These are phyloP conservation scores for Phialocephala sp. DNA, from an alignment of 2,329 filamentous ascomycete species.

Conservation along the genomic window DNA sequence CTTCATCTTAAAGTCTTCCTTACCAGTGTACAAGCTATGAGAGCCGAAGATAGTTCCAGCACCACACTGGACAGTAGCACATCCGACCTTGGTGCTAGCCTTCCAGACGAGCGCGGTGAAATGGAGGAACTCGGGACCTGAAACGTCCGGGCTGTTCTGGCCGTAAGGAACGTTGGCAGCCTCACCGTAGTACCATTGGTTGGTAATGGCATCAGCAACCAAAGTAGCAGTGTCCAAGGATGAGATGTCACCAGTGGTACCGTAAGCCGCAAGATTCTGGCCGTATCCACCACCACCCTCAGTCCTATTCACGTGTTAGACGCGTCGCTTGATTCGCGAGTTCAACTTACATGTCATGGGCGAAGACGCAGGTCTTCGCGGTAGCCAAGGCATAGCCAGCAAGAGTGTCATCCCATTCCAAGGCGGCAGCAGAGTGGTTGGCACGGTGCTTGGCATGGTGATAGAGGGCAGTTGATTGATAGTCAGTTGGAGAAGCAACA, in stretches of 20 bases:
- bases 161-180: constrained; percentile 61
- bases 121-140: constrained; percentile 51
- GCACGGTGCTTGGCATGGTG: constrained; percentile 85
- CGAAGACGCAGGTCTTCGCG: constrained; percentile 72
- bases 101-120: constrained; percentile 80
- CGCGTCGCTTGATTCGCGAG: neutral
- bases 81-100: constrained; percentile 65
- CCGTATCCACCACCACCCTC: constrained; percentile 73
- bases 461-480: constrained; percentile 26
- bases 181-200: constrained; percentile 91
- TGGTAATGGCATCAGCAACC: constrained; percentile 72
- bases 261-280: constrained; percentile 85
- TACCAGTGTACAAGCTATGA: constrained; percentile 82
- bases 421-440: constrained; percentile 73
- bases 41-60: constrained; percentile 66
- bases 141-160: constrained; percentile 61
- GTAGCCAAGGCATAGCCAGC: constrained; percentile 67
- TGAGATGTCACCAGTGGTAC: constrained; percentile 47
- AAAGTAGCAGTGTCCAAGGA: constrained; percentile 58
- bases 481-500: constrained; percentile 29
- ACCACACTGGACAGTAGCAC: constrained; percentile 61
- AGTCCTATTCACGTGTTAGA: constrained; percentile 51
- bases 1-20: constrained; percentile 38
- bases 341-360: constrained; percentile 73
- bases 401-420: constrained; percentile 71